Evolutionary conservation across 257 asterid species (phyloP).

Genomic region (Nyctanthes arbortristis): DNA sequence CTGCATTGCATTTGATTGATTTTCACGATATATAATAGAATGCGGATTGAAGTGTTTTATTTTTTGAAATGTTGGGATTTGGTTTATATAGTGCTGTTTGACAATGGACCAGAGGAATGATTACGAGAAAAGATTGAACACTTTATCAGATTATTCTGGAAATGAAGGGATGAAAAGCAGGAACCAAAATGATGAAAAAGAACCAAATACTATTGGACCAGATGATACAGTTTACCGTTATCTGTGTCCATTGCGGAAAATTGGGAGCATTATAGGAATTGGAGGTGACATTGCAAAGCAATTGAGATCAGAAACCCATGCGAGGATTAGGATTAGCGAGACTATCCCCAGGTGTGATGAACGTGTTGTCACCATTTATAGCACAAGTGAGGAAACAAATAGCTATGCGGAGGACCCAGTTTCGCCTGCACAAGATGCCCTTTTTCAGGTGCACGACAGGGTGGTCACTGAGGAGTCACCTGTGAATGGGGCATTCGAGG

Average conservation of each 20-base stretch:
- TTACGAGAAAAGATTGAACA: conserved; percentile 52
- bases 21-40: conserved; percentile 16
- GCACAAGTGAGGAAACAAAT: conserved; percentile 73
- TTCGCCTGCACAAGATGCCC: conserved; percentile 89
- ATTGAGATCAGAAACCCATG: conserved; percentile 75
- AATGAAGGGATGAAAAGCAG: conserved; percentile 60
- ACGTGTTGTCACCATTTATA: conserved; percentile 80
- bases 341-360: conserved; percentile 90
- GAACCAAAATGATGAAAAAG: conserved; percentile 62
- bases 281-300: conserved; percentile 91
- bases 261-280: conserved; percentile 86
- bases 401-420: conserved; percentile 51
- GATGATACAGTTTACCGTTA: conserved; percentile 79
- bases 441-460: conserved; percentile 74
- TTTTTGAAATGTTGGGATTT: conserved; percentile 2
- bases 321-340: conserved; percentile 82
- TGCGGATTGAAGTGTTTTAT: conserved; percentile 12
- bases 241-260: conserved; percentile 73
- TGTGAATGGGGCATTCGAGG: conserved; percentile 51
- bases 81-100: conserved; percentile 3
- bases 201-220: conserved; percentile 56
- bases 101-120: conserved; percentile 72
- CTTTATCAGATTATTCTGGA: conserved; percentile 48
- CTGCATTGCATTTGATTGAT: conserved; percentile 14
- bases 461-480: conserved; percentile 66